Evolutionary conservation across 257 asterid species (phyloP).

Genomic region (Apocynum venetum): DNA sequence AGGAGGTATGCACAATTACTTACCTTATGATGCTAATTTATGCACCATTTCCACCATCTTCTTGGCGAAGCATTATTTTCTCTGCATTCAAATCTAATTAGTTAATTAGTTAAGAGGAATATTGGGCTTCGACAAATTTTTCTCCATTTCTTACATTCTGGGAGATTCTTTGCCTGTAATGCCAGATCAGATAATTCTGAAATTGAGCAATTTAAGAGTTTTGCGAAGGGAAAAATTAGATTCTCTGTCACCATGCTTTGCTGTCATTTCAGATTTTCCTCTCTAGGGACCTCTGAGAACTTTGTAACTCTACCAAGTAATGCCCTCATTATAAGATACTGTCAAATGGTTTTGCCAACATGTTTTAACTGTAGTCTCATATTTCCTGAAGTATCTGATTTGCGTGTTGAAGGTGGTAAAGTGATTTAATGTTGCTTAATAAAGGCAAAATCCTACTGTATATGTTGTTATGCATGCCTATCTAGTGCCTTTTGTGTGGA

Average conservation of each 20-base stretch:
- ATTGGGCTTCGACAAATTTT: neutral
- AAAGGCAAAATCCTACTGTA: neutral
- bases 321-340: neutral
- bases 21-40: neutral
- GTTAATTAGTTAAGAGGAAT: neutral
- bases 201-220: neutral
- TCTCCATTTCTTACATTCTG: neutral
- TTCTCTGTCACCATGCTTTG: neutral
- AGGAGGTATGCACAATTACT: constrained; percentile 57
- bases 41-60: neutral
- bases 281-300: neutral
- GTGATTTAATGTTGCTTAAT: neutral
- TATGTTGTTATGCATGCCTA: neutral
- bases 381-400: neutral
- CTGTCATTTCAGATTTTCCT: neutral
- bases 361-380: neutral
- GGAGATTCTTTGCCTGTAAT: neutral
- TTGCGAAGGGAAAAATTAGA: neutral
- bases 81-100: neutral
- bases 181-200: neutral
- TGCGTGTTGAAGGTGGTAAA: neutral
- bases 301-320: neutral
- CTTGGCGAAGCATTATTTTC: neutral
- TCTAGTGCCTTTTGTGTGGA: neutral
- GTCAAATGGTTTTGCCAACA: neutral